Conservation (phyloP, 371 early-diverging fungal genomes). For the Quaeritorhiza haematococci region DNA sequence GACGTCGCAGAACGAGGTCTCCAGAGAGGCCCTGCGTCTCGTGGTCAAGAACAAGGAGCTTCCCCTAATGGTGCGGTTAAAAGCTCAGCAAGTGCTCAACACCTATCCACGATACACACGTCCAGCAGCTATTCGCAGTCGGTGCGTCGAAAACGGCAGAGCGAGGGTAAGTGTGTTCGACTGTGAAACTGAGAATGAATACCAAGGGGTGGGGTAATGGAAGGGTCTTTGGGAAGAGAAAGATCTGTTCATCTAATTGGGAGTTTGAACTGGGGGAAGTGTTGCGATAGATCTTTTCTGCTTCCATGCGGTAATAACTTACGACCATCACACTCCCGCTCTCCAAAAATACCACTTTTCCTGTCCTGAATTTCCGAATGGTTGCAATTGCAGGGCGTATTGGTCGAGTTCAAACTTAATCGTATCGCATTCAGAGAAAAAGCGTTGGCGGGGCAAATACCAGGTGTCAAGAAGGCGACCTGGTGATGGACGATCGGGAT, state of each 20-base stretch:
- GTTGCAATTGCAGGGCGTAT: slow-evolving; percentile 19
- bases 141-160: slow-evolving; percentile 39
- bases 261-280: no score
- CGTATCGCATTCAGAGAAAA: slow-evolving; percentile 36
- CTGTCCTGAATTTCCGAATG: neutral
- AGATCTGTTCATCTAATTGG: neutral
- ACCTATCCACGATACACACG: slow-evolving; percentile 32
- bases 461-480: slow-evolving; percentile 36
- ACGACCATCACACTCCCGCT: no score
- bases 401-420: slow-evolving; percentile 31
- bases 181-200: no score
- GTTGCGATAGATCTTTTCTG: no score
- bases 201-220: no score
- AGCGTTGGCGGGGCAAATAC: slow-evolving; percentile 39
- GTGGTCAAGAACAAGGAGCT: slow-evolving; percentile 24
- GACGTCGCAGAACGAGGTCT: slow-evolving; percentile 24
- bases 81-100: slow-evolving; percentile 36
- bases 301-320: no score
- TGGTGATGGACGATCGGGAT: no score
- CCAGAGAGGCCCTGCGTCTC: slow-evolving; percentile 30
- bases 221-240: no score
- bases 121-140: slow-evolving; percentile 24
- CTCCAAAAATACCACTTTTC: no score
- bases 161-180: slow-evolving; percentile 36
- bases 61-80: slow-evolving; percentile 22